Percentiles rank a stretch among this genome's conserved stretches.
Evolutionary conservation across 768 basidiomycete species (phyloP).

Genomic region (Cyclocybe cylindracea): DNA sequence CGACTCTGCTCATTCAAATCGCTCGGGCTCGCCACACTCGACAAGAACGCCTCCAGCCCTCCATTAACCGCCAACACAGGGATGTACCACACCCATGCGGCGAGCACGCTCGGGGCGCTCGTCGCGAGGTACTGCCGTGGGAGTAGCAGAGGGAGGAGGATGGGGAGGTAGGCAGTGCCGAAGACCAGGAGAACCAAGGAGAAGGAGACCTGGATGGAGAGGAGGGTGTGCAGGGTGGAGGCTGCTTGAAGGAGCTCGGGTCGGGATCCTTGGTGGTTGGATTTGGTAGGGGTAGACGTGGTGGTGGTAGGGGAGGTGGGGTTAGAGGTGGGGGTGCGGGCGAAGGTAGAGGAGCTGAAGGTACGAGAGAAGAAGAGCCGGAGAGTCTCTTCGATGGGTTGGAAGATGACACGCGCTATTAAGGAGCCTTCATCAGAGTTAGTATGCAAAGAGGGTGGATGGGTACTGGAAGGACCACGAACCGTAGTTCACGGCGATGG

Average conservation of each 20-base stretch:
- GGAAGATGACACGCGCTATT: constrained; percentile 89
- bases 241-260: constrained; percentile 42
- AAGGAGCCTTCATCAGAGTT: constrained; percentile 67
- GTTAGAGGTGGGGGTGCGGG: neutral
- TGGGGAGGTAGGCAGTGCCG: constrained; percentile 71
- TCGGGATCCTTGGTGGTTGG: constrained; percentile 4
- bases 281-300: constrained; percentile 7
- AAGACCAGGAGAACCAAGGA: constrained; percentile 75
- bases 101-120: constrained; percentile 77
- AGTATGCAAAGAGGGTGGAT: neutral
- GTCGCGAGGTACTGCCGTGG: constrained; percentile 71
- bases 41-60: constrained; percentile 87
- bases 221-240: constrained; percentile 53
- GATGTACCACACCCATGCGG: constrained; percentile 85
- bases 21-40: constrained; percentile 66
- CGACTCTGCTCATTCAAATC: constrained; percentile 74
- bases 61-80: constrained; percentile 92
- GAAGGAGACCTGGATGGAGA: constrained; percentile 66
- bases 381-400: constrained; percentile 92
- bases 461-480: constrained; percentile 18
- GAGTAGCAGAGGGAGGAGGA: constrained; percentile 69
- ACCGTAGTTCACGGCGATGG: constrained; percentile 96
- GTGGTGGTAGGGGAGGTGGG: neutral
- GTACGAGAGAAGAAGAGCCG: constrained; percentile 86
- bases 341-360: constrained; percentile 24